Evolutionary conservation across 192 early-diverging fungal species (phyloP), one percentile per base, ranked within the genome.

Genomic region (Funneliformis geosporum): DNA sequence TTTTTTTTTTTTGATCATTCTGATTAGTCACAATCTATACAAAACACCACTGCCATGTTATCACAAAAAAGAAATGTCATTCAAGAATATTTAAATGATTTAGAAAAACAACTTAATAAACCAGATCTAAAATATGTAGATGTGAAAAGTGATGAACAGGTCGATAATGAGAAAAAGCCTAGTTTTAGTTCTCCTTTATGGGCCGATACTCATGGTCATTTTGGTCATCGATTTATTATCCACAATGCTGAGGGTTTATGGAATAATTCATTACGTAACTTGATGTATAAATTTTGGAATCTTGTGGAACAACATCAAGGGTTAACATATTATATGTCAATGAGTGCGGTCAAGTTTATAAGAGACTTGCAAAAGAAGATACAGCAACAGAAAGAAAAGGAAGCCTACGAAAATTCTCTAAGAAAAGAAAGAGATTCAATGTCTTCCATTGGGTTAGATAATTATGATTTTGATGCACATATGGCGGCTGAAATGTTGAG

Each of bases 161-260:
- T 14, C 3, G n/a, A 67, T 66, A 44, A 39, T 27, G 76, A 50
- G 25, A 62, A 42, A 76, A 73, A 25, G n/a, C 12, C 64, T 33
- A 40, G 40, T 23, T 46, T 47, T 50, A 42, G 43, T 42, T 76
- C 61, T 62, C 64, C 76, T 33, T 68, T 78, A 21, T 85, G 86
- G 84, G 84, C 83, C 33, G 79, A 85, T 14, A 18, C 73, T 5
- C 80, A 84, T 71, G 82, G 84, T 11, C 76, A 85, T 43, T 96
- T 95, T 79, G 86, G 91, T 42, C 90, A 92, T 80, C 86, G 91
- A 27, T 95, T 91, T 76, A 85, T 97, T 83, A 89, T 95, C 0
- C 95, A 98, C 84, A 96, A 95, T 68, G 87, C 95, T 2, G 88
- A 93, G 62, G 83, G 95, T 50, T 86, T 96, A 21, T 98, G 95